These are phyloP conservation scores for Blastocystis sp. DNA, from an alignment of 352 stramenopile species.

Conservation along the genomic window DNA sequence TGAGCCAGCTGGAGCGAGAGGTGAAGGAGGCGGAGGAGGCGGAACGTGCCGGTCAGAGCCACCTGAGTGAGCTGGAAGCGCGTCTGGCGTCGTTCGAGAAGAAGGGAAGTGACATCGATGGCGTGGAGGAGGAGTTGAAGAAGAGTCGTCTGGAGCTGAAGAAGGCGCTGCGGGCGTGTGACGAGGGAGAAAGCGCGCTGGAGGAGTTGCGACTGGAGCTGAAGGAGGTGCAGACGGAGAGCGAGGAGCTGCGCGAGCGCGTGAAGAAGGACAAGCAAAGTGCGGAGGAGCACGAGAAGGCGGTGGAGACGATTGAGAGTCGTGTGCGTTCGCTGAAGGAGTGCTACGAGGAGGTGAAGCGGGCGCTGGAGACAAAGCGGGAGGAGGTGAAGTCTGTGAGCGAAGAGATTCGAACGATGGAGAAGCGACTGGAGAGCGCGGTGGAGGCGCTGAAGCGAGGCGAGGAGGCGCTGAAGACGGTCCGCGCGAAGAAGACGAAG, in stretches of 20 bases:
- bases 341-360: background rate
- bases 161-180: conserved; percentile 68
- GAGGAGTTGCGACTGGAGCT: background rate
- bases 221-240: too few relatives aligned
- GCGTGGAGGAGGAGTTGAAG: conserved; percentile 62
- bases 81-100: background rate
- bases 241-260: conserved; percentile 52
- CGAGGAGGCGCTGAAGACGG: background rate
- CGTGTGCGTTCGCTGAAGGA: conserved; percentile 13
- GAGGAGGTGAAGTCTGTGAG: conserved; percentile 66
- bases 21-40: conserved; percentile 59
- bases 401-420: conserved; percentile 57
- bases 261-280: background rate
- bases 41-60: background rate
- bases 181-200: conserved; percentile 23
- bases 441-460: conserved; percentile 64
- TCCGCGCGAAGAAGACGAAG: background rate
- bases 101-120: conserved; percentile 59
- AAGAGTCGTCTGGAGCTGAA: conserved; percentile 63
- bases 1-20: conserved; percentile 69
- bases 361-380: conserved; percentile 60
- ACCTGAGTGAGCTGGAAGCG: background rate
- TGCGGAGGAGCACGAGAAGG: background rate
- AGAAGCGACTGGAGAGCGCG: conserved; percentile 63
- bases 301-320: conserved; percentile 19